These are phyloP conservation scores for Pythium brachiatum DNA, from an alignment of 352 stramenopile species.

Conservation along the genomic window DNA sequence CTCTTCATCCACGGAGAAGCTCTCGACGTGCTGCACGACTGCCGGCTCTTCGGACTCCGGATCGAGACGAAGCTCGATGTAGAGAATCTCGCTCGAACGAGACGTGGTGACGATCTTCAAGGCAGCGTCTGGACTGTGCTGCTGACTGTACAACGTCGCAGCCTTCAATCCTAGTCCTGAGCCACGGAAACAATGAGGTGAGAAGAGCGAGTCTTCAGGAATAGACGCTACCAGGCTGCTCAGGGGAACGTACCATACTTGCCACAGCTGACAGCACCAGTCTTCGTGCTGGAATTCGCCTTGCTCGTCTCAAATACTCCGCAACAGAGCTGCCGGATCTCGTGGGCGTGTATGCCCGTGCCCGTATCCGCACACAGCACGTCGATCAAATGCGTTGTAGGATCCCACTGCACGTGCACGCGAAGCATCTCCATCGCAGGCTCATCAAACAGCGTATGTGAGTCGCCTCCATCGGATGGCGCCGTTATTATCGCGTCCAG, in stretches of 20 bases:
- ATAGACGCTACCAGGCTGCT: background rate
- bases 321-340: conserved; percentile 65
- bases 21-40: conserved; percentile 51
- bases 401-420: conserved; percentile 35
- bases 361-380: conserved; percentile 79
- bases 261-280: conserved; percentile 32
- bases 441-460: background rate
- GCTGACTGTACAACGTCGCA: conserved; percentile 71
- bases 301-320: conserved; percentile 75
- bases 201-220: background rate
- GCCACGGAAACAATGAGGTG: background rate
- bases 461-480: conserved; percentile 23
- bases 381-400: conserved; percentile 38
- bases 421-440: conserved; percentile 39
- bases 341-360: conserved; percentile 58
- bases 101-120: conserved; percentile 68
- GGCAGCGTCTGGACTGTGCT: conserved; percentile 33
- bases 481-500: conserved; percentile 55
- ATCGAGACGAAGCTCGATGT: conserved; percentile 70
- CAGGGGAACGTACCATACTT: conserved; percentile 48
- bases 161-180: conserved; percentile 74
- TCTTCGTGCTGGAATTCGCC: background rate
- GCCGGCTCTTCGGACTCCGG: conserved; percentile 54
- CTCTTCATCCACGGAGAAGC: conserved; percentile 57
- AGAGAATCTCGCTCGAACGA: conserved; percentile 55